Evolutionary conservation across 1,284 basidiomycete genomes (phyloP).

Genomic region (Ustilago hordei): DNA sequence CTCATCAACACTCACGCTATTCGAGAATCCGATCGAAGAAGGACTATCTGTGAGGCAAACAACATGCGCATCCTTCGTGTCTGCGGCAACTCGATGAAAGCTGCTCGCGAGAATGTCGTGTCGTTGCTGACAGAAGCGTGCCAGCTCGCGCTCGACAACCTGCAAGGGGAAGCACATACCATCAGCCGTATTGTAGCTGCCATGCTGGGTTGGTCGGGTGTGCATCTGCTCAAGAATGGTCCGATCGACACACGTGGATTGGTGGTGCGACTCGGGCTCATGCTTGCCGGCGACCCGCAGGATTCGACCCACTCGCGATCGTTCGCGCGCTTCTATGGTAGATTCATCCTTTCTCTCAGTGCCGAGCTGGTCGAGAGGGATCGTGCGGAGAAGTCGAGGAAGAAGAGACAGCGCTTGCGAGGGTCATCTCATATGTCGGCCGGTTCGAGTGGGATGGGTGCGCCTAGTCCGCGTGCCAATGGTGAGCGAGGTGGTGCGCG

Average conservation of each 20-base stretch:
- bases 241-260: slow-evolving; percentile 48
- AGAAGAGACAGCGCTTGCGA: slow-evolving; percentile 45
- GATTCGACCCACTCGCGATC: slow-evolving; percentile 42
- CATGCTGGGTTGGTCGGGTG: slow-evolving; percentile 51
- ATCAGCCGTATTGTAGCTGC: slow-evolving; percentile 44
- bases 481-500: slow-evolving; percentile 15
- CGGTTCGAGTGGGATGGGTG: slow-evolving; percentile 26
- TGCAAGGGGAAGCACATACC: slow-evolving; percentile 33
- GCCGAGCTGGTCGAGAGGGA: slow-evolving; percentile 49
- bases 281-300: slow-evolving; percentile 43
- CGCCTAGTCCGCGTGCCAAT: slow-evolving; percentile 19
- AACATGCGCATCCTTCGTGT: slow-evolving; percentile 48
- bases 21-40: slow-evolving; percentile 42
- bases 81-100: slow-evolving; percentile 39
- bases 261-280: slow-evolving; percentile 47
- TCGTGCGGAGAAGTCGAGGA: slow-evolving; percentile 42
- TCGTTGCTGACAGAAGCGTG: slow-evolving; percentile 35
- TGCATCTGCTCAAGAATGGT: slow-evolving; percentile 49
- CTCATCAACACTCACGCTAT: slow-evolving; percentile 54
- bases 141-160: slow-evolving; percentile 36
- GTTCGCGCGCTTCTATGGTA: slow-evolving; percentile 47
- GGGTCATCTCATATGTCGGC: slow-evolving; percentile 40
- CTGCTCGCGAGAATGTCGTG: slow-evolving; percentile 45
- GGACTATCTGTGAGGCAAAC: slow-evolving; percentile 42
- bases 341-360: slow-evolving; percentile 52